Percentiles rank a stretch among this genome's conserved stretches.
phyloP scores from a whole-genome alignment of 805 yeast species.

The Zygoascus biomembranicola region DNA sequence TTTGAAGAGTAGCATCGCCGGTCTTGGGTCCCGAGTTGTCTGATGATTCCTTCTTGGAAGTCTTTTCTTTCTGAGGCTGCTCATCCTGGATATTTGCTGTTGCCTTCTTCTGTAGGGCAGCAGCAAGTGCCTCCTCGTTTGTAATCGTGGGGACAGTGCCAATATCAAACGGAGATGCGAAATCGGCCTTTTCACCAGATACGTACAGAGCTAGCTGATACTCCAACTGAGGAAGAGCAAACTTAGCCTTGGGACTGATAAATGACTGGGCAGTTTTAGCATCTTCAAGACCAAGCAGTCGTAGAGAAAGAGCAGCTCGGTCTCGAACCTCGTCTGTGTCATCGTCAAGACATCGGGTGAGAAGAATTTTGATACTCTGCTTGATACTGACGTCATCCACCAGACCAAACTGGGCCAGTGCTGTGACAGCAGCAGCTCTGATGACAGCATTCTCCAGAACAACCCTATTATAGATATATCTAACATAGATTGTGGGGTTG shows the following conservation, averaged over 20 bases:
- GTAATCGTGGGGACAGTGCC: slow-evolving; percentile 47
- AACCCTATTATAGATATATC: slow-evolving; percentile 95
- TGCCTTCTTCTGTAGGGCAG: slow-evolving; percentile 37
- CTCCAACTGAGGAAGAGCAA: slow-evolving; percentile 73
- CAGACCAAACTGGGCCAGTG: slow-evolving; percentile 83
- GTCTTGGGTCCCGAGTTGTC: slow-evolving; percentile 25
- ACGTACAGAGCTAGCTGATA: slow-evolving; percentile 67
- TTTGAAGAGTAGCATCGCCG: slow-evolving; percentile 14
- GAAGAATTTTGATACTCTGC: slow-evolving; percentile 62
- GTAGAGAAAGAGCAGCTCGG: slow-evolving; percentile 82
- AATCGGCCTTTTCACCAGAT: slow-evolving; percentile 38
- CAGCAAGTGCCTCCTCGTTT: slow-evolving; percentile 31
- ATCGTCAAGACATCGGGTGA: slow-evolving; percentile 78
- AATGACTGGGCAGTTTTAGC: slow-evolving; percentile 32
- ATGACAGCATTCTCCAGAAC: slow-evolving; percentile 93
- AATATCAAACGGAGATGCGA: slow-evolving; percentile 60
- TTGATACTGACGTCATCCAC: slow-evolving; percentile 57
- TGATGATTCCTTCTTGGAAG: slow-evolving; percentile 24
- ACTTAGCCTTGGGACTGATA: slow-evolving; percentile 59
- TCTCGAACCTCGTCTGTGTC: slow-evolving; percentile 96
- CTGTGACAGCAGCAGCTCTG: slow-evolving; percentile 90
- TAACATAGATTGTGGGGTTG: slow-evolving; percentile 82
- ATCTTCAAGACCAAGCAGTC: slow-evolving; percentile 43
- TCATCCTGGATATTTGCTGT: slow-evolving; percentile 44
- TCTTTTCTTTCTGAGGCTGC: slow-evolving; percentile 35